A percentile compares a stretch with the other conserved stretches of the same genome.
Evolutionary conservation across 1,284 basidiomycete genomes (phyloP).

Genomic region (Fereydounia khargensis): DNA sequence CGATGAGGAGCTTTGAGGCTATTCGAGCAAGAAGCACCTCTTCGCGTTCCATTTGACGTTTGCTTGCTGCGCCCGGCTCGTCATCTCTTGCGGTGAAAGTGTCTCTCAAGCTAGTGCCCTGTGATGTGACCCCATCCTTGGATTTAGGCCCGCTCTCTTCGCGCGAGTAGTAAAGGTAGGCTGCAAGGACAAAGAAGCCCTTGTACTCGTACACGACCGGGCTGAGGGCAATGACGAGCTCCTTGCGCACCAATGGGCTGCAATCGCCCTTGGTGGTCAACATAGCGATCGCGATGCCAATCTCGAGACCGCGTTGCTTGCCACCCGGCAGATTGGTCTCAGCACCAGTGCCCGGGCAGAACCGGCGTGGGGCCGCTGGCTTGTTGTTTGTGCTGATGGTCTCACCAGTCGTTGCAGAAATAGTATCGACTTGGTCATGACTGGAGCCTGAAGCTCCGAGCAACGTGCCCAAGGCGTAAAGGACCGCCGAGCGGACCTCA

Average conservation of each 20-base stretch:
- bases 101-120: no score
- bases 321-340: constrained; percentile 75
- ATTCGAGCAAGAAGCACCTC: constrained; percentile 71
- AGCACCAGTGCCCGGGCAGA: constrained; percentile 76
- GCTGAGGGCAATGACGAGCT: constrained; percentile 84
- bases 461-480: constrained; percentile 90
- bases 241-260: constrained; percentile 92
- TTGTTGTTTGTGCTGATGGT: constrained; percentile 3
- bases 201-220: constrained; percentile 93
- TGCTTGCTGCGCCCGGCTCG: background rate
- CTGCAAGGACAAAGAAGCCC: constrained; percentile 91
- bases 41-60: constrained; percentile 4
- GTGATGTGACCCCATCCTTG: no score
- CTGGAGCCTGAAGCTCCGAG: constrained; percentile 76
- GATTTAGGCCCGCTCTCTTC: constrained; percentile 59
- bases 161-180: constrained; percentile 87
- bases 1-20: constrained; percentile 67
- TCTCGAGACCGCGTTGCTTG: constrained; percentile 65
- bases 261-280: constrained; percentile 84
- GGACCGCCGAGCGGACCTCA: constrained; percentile 85
- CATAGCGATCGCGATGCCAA: constrained; percentile 63
- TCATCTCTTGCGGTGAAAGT: background rate
- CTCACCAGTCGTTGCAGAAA: constrained; percentile 15
- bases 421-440: constrained; percentile 41
- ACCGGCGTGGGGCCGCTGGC: constrained; percentile 32